Conservation (phyloP, 345 rosid species). For the Leavenworthia alabamica region DNA sequence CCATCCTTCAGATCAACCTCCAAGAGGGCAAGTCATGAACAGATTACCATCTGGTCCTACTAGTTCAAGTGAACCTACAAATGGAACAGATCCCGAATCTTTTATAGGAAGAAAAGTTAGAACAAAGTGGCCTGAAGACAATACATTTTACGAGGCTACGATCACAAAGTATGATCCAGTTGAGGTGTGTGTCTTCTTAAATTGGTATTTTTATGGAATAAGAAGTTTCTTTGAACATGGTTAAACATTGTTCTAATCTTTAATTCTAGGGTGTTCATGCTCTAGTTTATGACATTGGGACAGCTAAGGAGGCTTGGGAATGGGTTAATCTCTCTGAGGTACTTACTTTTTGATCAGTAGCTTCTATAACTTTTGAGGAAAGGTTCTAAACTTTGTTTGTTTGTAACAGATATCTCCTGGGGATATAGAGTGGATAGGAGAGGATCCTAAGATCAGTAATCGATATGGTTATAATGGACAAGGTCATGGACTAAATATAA, state of each 20-base stretch:
- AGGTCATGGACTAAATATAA: constrained; percentile 46
- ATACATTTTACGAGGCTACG: constrained; percentile 81
- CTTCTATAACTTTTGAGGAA: background rate
- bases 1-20: constrained; percentile 51
- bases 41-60: constrained; percentile 49
- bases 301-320: constrained; percentile 80
- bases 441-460: constrained; percentile 51
- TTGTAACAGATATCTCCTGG: constrained; percentile 59
- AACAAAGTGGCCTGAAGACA: constrained; percentile 94
- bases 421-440: constrained; percentile 77
- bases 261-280: constrained; percentile 66
- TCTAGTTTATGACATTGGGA: constrained; percentile 71
- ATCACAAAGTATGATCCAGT: constrained; percentile 57
- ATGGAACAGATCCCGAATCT: constrained; percentile 42
- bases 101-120: constrained; percentile 63
- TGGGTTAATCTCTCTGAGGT: constrained; percentile 92
- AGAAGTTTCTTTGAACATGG: background rate
- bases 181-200: constrained; percentile 41
- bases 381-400: background rate
- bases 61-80: constrained; percentile 39
- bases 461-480: constrained; percentile 45
- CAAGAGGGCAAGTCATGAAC: constrained; percentile 52
- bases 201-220: background rate
- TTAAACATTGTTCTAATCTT: background rate
- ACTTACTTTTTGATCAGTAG: constrained; percentile 1